Base-by-base conservation (phyloP, 2,329 filamentous ascomycete species). In the Diaporthe aspalathi region DNA sequence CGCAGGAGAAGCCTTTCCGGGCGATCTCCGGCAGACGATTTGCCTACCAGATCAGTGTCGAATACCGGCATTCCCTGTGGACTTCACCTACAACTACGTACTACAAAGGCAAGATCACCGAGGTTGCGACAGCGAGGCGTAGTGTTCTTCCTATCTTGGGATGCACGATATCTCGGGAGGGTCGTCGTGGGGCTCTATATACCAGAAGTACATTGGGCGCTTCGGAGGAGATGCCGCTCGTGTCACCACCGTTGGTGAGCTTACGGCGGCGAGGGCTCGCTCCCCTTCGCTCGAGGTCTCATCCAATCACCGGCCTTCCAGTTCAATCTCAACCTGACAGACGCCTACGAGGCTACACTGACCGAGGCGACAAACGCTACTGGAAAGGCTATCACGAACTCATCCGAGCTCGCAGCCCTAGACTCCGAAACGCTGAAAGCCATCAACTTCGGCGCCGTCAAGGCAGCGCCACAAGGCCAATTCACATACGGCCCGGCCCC, bases 231-330 rank as follows among this genome's bases (percentile, higher is more conserved):
- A 85, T 71, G 77, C 79, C 35, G 77, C 74, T 5, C 73, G 79
- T n/a, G 81, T 85, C 32, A 84, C 80, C 2, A 80, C 81, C n/a
- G 82, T 81, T 77, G 84, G 84, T 1, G 80, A 84, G 81, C 81
- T 0, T 76, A 83, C 29, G 81, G 83, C 1, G 85, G 85, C 2
- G 78, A 76, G 6, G 76, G 80, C 20, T 79, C 85, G 56, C 84
- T 85, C 1, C 76, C 84, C 1, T 87, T 87, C 76, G 67, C 68
- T 6, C 75, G 73, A 12, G 79, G 77, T 54, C 78, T 82, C 32
- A 65, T 81, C 9, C 79, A 81, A 65, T 80, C 79, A 11, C 80
- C 80, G 1, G 80, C 80, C 14, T 81, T 77, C 71, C 77, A 81
- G 74, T 76, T 76, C 38, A 79, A 79, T 74, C 81, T 78, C 76